Conservation (phyloP, 345 rosid genomes). For the Citrus trifoliata region DNA sequence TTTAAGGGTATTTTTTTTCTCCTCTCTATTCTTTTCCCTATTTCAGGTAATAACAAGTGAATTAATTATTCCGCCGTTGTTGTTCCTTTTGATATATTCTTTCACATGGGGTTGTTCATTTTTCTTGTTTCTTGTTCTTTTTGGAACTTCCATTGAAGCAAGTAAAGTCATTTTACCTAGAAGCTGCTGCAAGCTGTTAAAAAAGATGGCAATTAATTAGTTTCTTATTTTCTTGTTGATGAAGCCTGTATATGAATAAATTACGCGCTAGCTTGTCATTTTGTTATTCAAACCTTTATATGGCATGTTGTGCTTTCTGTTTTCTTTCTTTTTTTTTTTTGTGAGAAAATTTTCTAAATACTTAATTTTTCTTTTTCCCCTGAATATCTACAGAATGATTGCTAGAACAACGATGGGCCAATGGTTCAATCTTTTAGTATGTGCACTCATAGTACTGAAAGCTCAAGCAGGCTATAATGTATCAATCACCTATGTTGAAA, state of each 20-base stretch:
- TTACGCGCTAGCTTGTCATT: background rate
- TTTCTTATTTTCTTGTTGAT: background rate
- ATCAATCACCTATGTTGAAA: constrained; percentile 50
- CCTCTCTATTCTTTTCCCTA: background rate
- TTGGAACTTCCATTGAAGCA: background rate
- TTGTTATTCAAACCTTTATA: background rate
- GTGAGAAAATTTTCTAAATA: background rate
- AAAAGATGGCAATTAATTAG: background rate
- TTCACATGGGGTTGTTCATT: background rate
- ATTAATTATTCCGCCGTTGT: constrained; percentile 7
- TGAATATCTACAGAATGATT: constrained; percentile 52
- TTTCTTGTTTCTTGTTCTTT: background rate
- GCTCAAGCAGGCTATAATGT: constrained; percentile 43
- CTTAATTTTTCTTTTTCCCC: background rate
- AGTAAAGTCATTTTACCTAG: background rate
- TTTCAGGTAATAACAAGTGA: constrained; percentile 11
- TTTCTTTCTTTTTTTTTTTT: too few relatives aligned
- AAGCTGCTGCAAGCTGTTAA: background rate
- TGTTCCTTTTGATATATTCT: background rate
- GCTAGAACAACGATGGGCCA: constrained; percentile 32
- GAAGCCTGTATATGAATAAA: background rate
- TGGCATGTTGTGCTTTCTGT: background rate
- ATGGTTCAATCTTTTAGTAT: constrained; percentile 41
- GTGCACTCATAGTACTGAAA: constrained; percentile 34
- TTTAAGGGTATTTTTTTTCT: background rate